A percentile compares a stretch with the other conserved stretches of the same genome.
These are phyloP conservation scores for Didymella arachidicola DNA, from an alignment of 2,329 filamentous ascomycete genomes.

Conservation along the genomic window DNA sequence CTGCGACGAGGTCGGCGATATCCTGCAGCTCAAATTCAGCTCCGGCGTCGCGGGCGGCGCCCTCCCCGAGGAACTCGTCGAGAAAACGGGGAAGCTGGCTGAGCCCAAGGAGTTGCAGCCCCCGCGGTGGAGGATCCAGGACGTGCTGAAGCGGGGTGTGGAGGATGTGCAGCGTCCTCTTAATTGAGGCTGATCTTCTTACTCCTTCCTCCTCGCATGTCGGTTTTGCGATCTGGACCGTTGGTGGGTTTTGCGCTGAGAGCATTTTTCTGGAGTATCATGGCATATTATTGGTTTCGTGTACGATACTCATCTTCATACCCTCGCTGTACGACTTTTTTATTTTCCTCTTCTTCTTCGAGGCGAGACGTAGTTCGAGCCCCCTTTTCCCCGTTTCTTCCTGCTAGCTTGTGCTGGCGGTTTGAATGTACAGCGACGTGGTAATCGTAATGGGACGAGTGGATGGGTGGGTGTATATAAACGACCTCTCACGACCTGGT, in stretches of 20 bases:
- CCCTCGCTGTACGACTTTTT: conserved; percentile 30
- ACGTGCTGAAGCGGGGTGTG: conserved; percentile 75
- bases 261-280: conserved; percentile 22
- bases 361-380: too few species aligned
- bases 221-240: too few species aligned
- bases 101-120: conserved; percentile 62
- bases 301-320: conserved; percentile 31
- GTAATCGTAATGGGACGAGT: conserved; percentile 20
- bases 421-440: conserved; percentile 15
- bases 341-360: background rate
- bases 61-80: conserved; percentile 77
- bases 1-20: conserved; percentile 90
- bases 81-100: conserved; percentile 59
- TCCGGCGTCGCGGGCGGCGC: conserved; percentile 91
- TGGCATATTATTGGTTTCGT: conserved; percentile 9
- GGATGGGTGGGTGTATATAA: conserved; percentile 9
- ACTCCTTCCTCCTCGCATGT: background rate
- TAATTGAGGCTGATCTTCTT: conserved; percentile 57
- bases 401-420: too few species aligned
- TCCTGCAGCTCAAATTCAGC: conserved; percentile 96
- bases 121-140: conserved; percentile 80
- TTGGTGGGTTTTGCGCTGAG: background rate
- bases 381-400: background rate
- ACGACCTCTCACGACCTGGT: conserved; percentile 13
- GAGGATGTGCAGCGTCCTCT: conserved; percentile 78